Conservation (phyloP, 495 filamentous ascomycete genomes). For the Trichoderma parareesei region DNA sequence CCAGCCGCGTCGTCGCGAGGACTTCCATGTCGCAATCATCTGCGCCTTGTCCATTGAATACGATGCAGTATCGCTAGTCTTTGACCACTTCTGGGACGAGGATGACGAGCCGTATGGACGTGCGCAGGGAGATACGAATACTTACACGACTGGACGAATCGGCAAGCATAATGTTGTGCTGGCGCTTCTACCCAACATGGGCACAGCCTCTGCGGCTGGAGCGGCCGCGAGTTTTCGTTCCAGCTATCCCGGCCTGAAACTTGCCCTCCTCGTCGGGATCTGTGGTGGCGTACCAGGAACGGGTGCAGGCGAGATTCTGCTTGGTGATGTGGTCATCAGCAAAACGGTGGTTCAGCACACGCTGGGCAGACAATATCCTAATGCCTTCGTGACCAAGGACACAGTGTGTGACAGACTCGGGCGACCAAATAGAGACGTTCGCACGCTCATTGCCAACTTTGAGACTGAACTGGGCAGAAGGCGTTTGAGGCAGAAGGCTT, state of each 20-base stretch:
- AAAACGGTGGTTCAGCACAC: slow-evolving; percentile 30
- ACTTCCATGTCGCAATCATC: slow-evolving; percentile 23
- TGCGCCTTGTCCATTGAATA: slow-evolving; percentile 24
- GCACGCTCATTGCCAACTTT: slow-evolving; percentile 20
- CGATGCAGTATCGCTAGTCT: slow-evolving; percentile 23
- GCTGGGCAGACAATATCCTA: slow-evolving; percentile 28
- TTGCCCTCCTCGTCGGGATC: slow-evolving; percentile 27
- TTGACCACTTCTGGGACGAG: slow-evolving; percentile 26
- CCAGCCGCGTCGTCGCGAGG: slow-evolving; percentile 14
- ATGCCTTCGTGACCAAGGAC: slow-evolving; percentile 25
- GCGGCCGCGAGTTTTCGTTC: slow-evolving; percentile 21
- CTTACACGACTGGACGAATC: slow-evolving; percentile 32
- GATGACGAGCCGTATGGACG: slow-evolving; percentile 20
- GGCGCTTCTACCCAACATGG: slow-evolving; percentile 26
- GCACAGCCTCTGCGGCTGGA: slow-evolving; percentile 25
- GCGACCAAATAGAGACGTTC: slow-evolving; percentile 25
- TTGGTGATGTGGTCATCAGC: slow-evolving; percentile 42
- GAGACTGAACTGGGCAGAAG: slow-evolving; percentile 11
- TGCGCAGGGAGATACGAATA: slow-evolving; percentile 22
- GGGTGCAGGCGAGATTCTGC: slow-evolving; percentile 21
- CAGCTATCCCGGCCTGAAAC: slow-evolving; percentile 22
- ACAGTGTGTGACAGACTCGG: slow-evolving; percentile 23
- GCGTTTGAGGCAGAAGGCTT: slow-evolving; percentile 16
- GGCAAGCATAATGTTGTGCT: slow-evolving; percentile 31
- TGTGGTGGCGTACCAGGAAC: slow-evolving; percentile 25